These are phyloP conservation scores for Sarocladium kiliense DNA, from an alignment of 2,329 filamentous ascomycete species.

Conservation along the genomic window DNA sequence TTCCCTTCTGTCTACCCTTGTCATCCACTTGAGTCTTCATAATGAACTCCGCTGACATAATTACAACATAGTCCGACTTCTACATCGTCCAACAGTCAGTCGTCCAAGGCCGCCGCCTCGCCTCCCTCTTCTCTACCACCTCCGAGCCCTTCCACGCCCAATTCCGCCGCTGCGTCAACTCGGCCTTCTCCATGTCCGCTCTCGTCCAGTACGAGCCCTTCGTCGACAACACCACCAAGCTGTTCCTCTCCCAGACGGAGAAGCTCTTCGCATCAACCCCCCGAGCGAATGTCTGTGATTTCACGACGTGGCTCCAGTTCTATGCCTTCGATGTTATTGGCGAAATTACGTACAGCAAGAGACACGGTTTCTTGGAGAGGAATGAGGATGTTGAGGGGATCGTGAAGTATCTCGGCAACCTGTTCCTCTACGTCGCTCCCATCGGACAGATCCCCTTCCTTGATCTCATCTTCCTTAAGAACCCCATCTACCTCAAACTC, in stretches of 20 bases:
- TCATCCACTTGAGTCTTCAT: no score
- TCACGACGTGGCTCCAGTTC: constrained; percentile 9
- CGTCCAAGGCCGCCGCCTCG: constrained; percentile 60
- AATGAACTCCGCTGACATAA: neutral
- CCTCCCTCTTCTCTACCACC: constrained; percentile 71
- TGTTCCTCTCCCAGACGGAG: constrained; percentile 63
- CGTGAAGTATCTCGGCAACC: constrained; percentile 2
- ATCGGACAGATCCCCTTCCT: constrained; percentile 67
- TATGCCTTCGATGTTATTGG: constrained; percentile 9
- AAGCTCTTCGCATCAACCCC: constrained; percentile 39
- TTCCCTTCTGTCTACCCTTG: neutral
- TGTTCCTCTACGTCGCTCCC: constrained; percentile 6
- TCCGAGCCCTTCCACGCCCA: constrained; percentile 71
- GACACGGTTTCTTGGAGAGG: constrained; percentile 7
- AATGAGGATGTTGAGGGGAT: constrained; percentile 9
- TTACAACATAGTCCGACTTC: constrained; percentile 67
- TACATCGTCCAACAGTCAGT: constrained; percentile 75
- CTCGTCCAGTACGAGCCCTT: constrained; percentile 76
- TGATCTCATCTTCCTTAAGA: constrained; percentile 67
- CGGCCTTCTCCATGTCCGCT: constrained; percentile 71
- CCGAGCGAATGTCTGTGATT: constrained; percentile 1
- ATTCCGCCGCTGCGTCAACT: constrained; percentile 70
- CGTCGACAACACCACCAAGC: constrained; percentile 67
- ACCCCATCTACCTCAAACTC: constrained; percentile 64
- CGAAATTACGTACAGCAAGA: constrained; percentile 7